These are phyloP conservation scores for Blastocystis sp. DNA, from an alignment of 352 stramenopile genomes.

Conservation along the genomic window DNA sequence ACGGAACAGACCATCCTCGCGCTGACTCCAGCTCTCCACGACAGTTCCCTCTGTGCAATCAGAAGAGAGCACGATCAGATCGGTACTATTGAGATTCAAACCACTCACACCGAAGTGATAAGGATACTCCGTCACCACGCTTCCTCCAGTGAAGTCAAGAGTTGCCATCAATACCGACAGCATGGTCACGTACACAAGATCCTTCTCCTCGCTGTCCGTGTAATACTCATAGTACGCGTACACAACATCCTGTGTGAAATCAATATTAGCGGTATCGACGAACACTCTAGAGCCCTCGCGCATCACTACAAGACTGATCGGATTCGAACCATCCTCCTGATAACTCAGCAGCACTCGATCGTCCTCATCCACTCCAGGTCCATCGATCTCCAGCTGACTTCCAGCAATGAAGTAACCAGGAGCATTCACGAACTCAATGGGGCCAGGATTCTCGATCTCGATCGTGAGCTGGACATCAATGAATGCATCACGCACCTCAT, in stretches of 20 bases:
- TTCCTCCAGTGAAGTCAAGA: neutral
- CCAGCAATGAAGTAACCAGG: slow-evolving; percentile 1
- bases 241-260: neutral
- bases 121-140: slow-evolving; percentile 50
- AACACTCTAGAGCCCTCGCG: neutral
- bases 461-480: neutral
- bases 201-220: neutral
- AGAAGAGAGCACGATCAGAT: neutral
- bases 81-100: neutral
- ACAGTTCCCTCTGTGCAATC: neutral
- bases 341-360: neutral
- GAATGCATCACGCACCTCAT: neutral
- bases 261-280: neutral
- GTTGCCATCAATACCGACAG: neutral
- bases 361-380: neutral
- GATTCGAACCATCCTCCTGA: neutral
- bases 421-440: neutral
- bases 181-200: neutral
- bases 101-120: neutral
- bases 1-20: neutral
- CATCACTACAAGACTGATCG: neutral
- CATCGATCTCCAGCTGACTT: neutral
- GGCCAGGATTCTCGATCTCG: neutral
- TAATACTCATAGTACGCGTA: slow-evolving; percentile 47
- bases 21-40: neutral